These are phyloP conservation scores for Hyphodiscus hymeniophilus DNA, from an alignment of 495 filamentous ascomycete genomes.

Conservation along the genomic window DNA sequence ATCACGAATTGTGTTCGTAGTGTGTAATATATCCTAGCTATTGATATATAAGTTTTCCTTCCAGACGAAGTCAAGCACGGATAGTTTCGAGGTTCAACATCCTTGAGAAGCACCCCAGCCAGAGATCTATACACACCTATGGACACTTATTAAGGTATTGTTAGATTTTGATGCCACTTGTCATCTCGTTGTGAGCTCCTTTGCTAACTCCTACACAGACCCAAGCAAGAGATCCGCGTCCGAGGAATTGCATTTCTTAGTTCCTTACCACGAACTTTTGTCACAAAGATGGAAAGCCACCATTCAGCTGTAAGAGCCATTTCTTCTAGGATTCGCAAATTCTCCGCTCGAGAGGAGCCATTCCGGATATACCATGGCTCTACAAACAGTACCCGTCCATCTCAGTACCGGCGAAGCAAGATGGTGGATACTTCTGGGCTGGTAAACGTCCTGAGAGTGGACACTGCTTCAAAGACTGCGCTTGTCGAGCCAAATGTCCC, in stretches of 20 bases:
- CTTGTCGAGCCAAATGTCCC: conserved; percentile 57
- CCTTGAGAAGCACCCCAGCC: background rate
- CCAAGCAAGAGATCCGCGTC: no score
- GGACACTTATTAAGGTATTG: no score
- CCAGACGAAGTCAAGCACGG: background rate
- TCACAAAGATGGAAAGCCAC: conserved; percentile 46
- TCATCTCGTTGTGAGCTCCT: no score
- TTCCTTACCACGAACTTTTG: no score
- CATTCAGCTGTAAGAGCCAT: conserved; percentile 33
- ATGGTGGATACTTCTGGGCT: conserved; percentile 41
- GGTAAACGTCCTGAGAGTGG: conserved; percentile 11
- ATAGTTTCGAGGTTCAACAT: background rate
- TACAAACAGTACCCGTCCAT: conserved; percentile 61
- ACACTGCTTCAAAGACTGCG: conserved; percentile 23
- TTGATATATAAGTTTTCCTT: no score
- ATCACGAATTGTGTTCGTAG: no score
- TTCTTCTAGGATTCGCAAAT: conserved; percentile 38
- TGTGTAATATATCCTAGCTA: no score
- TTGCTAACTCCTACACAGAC: no score
- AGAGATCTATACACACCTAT: background rate
- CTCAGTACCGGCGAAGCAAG: conserved; percentile 24
- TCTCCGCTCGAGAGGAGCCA: conserved; percentile 45
- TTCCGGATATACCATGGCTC: conserved; percentile 74
- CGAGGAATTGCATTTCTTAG: no score
- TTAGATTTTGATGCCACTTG: no score